Evolutionary conservation across 805 yeast genomes (phyloP).

Genomic region (Yamadazyma philogaea): DNA sequence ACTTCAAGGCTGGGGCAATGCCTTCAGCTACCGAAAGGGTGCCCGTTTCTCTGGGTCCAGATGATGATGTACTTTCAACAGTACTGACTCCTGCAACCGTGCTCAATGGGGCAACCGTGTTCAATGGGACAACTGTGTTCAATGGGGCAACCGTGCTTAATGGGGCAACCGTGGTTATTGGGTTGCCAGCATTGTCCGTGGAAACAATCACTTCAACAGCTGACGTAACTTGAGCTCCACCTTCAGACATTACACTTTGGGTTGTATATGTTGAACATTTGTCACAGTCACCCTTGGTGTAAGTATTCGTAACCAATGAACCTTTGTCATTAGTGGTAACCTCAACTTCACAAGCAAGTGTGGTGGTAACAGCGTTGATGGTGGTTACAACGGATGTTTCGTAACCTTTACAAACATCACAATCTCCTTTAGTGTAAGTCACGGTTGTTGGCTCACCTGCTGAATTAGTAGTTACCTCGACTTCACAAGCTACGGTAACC

Average conservation of each 20-base stretch:
- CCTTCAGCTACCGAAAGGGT: not conserved
- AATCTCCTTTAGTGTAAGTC: constrained; percentile 7
- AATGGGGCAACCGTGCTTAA: constrained; percentile 2
- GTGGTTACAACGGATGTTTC: constrained; percentile 12
- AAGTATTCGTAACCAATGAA: not conserved
- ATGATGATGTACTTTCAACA: not conserved
- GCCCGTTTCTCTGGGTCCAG: not conserved
- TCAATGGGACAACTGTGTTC: too few relatives aligned
- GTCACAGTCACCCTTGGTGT: constrained; percentile 3
- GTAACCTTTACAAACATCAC: constrained; percentile 12
- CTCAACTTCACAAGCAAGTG: constrained; percentile 13
- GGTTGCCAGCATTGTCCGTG: constrained; percentile 5
- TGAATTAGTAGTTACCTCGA: constrained; percentile 8
- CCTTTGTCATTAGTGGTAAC: constrained; percentile 10
- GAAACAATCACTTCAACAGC: not conserved
- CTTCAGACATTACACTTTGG: not conserved
- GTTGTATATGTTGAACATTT: not conserved
- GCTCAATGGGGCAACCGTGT: too few relatives aligned
- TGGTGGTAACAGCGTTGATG: constrained; percentile 3
- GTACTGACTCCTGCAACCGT: too few relatives aligned
- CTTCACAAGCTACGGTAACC: constrained; percentile 18
- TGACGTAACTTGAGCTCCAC: not conserved
- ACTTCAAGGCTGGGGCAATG: constrained; percentile 2
- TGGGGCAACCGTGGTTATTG: constrained; percentile 3
- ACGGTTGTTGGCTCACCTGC: constrained; percentile 5